These are phyloP conservation scores for Phascolomyces articulosus DNA, from an alignment of 371 early-diverging fungal genomes.

Conservation along the genomic window DNA sequence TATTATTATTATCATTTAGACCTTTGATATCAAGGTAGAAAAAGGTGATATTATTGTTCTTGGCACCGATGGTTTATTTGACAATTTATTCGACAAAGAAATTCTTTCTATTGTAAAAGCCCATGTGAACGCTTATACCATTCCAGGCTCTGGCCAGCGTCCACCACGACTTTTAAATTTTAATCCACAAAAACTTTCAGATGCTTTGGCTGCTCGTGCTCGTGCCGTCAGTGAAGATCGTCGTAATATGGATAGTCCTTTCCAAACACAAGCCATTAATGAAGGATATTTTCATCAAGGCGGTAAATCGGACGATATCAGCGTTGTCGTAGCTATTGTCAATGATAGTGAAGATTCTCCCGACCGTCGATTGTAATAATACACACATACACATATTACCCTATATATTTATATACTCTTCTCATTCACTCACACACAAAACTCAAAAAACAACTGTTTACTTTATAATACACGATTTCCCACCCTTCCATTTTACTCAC, in stretches of 20 bases:
- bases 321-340: conserved; percentile 77
- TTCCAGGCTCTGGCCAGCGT: conserved; percentile 52
- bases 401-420: background rate
- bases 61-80: conserved; percentile 82
- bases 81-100: conserved; percentile 83
- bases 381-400: background rate
- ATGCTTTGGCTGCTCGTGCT: conserved; percentile 78
- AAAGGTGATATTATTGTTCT: conserved; percentile 79
- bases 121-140: conserved; percentile 57
- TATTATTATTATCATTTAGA: conserved; percentile 14
- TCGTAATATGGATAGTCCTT: conserved; percentile 79
- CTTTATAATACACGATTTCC: too few relatives aligned
- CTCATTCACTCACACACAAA: background rate
- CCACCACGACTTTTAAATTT: conserved; percentile 38
- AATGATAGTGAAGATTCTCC: conserved; percentile 64
- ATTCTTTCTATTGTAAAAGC: conserved; percentile 74
- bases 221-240: conserved; percentile 79
- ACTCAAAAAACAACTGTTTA: background rate
- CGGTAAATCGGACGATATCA: conserved; percentile 86
- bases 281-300: conserved; percentile 79
- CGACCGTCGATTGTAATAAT: conserved; percentile 34
- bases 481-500: background rate
- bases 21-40: conserved; percentile 77
- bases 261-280: conserved; percentile 79
- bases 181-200: conserved; percentile 77